Base-by-base conservation (phyloP, 176 grass and related monocot genomes). In the Carex kokanica region DNA sequence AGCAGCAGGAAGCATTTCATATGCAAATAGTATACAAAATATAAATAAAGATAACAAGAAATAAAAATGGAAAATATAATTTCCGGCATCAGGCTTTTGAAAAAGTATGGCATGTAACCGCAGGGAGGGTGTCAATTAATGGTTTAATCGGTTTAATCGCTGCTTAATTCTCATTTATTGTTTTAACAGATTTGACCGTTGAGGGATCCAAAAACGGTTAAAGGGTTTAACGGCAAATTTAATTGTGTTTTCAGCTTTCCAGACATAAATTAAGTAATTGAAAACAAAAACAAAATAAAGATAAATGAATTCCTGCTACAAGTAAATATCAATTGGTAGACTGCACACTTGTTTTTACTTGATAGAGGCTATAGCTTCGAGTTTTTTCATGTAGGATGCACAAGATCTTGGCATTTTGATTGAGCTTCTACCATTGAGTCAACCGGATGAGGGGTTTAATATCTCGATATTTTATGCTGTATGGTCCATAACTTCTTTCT, bases 381-480 rank as follows among this genome's bases (percentile, higher is more conserved):
- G 36, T 38, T 16, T 53, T 57, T 85, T 21, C 32, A 36, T 86
- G 8, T 82, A 98, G 95, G 95, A 98, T 81, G 90, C 88, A 79
- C 81, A 90, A 90, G 95, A 93, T 88, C 89, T 98, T 86, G 95
- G 95, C 87, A 90, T 98, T 59, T 91, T 88, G 60, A 85, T 98
- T 81, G 95, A 98, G 65, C 92, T 98, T 86, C 92, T 94, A 85
- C 95, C 92, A 60, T 83, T 98, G 79, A 90, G 90, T 60, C 81
- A 66, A 72, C 79, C 86, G 0, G 74, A 94, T 86, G 92, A 92
- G 51, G 79, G 88, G 58, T 98, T 98, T 81, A 91, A 98, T 52
- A 85, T 94, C 78, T 94, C 92, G 60, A 86, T 88, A 27, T 93
- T 98, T 87, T 98, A 98, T 93, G 87, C 90, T 51, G 95, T 98